phyloP scores from a whole-genome alignment of 1,139 yeast genomes.

The Spencermartinsiella ligniputridi region DNA sequence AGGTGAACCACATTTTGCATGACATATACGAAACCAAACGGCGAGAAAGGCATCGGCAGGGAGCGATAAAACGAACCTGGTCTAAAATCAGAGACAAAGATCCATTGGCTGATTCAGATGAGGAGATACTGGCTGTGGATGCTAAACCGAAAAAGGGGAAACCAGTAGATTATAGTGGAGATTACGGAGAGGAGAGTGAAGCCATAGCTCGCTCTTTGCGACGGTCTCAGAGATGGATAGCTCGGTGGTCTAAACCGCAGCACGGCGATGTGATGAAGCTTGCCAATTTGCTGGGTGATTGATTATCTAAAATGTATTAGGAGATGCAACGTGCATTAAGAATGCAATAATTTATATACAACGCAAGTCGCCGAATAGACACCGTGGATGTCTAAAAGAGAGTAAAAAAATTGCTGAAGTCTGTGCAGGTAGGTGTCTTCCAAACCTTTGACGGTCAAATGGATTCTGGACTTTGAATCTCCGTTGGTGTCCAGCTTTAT shows the following conservation, averaged over 20 bases:
- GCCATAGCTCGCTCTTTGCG: slow-evolving; percentile 23
- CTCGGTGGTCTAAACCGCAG: slow-evolving; percentile 18
- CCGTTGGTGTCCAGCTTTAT: background rate
- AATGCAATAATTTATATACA: slow-evolving; percentile 5
- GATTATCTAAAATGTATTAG: background rate
- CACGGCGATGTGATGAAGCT: slow-evolving; percentile 9
- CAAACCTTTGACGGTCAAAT: no score
- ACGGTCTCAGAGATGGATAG: slow-evolving; percentile 24
- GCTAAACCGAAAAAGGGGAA: slow-evolving; percentile 1
- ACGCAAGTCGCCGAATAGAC: slow-evolving; percentile 18
- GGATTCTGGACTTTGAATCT: no score
- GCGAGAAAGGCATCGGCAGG: slow-evolving; percentile 21
- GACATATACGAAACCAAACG: slow-evolving; percentile 16
- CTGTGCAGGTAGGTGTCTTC: background rate
- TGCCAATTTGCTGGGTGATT: slow-evolving; percentile 8
- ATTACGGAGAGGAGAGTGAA: slow-evolving; percentile 28
- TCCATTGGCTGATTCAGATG: slow-evolving; percentile 33
- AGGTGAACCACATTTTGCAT: background rate
- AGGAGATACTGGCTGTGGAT: slow-evolving; percentile 17
- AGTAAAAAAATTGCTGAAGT: slow-evolving; percentile 12
- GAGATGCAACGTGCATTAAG: background rate
- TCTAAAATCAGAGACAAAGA: slow-evolving; percentile 27
- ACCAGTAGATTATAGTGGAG: slow-evolving; percentile 12
- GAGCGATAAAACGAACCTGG: slow-evolving; percentile 30
- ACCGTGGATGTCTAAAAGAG: slow-evolving; percentile 16